phyloP scores from a whole-genome alignment of 2,329 filamentous ascomycete genomes.

The Coleophoma cylindrospora region DNA sequence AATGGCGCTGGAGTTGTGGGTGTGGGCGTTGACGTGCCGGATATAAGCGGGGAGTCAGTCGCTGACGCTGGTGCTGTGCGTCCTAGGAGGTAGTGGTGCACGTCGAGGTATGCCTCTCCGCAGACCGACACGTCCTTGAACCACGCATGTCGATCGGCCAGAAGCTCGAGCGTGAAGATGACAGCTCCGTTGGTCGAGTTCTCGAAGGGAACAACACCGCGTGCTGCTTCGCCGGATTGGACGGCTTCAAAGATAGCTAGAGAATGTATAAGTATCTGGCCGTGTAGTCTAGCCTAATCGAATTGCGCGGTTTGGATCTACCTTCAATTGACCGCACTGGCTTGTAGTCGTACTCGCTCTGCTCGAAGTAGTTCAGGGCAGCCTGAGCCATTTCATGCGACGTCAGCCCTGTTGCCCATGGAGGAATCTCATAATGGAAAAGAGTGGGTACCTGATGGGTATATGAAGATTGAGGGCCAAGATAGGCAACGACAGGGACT shows the following conservation, averaged over 20 bases:
- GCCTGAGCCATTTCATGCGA: slow-evolving; percentile 36
- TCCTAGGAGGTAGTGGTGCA: slow-evolving; percentile 83
- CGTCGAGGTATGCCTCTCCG: slow-evolving; percentile 79
- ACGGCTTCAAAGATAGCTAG: slow-evolving; percentile 76
- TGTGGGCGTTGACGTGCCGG: slow-evolving; percentile 47
- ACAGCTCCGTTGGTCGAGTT: slow-evolving; percentile 95
- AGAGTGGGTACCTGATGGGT: slow-evolving; percentile 56
- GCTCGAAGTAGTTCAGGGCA: slow-evolving; percentile 44
- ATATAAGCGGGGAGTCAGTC: slow-evolving; percentile 25
- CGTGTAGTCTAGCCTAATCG: too few relatives aligned
- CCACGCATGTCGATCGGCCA: slow-evolving; percentile 65
- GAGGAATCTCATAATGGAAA: slow-evolving; percentile 6
- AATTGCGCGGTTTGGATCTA: slow-evolving; percentile 4
- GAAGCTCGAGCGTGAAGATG: slow-evolving; percentile 81
- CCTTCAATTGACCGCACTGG: slow-evolving; percentile 40
- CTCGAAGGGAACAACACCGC: slow-evolving; percentile 89
- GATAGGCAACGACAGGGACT: slow-evolving; percentile 42
- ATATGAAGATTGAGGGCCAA: slow-evolving; percentile 62
- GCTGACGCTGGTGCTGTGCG: slow-evolving; percentile 16
- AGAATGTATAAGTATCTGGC: not conserved
- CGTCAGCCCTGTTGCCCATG: slow-evolving; percentile 20
- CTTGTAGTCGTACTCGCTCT: slow-evolving; percentile 28
- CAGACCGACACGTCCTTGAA: slow-evolving; percentile 71
- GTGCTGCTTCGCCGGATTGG: slow-evolving; percentile 56
- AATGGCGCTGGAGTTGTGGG: slow-evolving; percentile 36